Base-by-base conservation (phyloP, 1,284 basidiomycete genomes). In the Trichosporon faecale region DNA sequence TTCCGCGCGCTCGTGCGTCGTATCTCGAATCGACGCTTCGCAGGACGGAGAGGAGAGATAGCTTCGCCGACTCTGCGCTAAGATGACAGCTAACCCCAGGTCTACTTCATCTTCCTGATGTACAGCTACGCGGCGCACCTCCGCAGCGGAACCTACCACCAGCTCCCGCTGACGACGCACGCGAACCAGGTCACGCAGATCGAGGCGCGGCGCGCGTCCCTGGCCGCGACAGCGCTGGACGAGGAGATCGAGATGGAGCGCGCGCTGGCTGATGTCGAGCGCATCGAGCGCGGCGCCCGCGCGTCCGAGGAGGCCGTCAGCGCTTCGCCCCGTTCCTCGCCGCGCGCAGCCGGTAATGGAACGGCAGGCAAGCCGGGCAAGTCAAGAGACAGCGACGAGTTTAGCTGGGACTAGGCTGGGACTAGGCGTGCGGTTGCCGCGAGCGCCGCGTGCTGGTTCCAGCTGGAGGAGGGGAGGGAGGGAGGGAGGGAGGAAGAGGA, bases 91-190 rank as follows among this genome's bases (percentile, higher is more conserved):
- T 66, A 18, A 66, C 64, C 14, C 11, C 74, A 98, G 95, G 86
- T 97, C 74, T 99, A 98, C 86, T 95, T 98, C 83, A 91, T 92
- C 46, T 84, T 93, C 35, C 84, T 96, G 46, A 85, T 99, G 40
- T 99, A 98, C 83, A 98, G 96, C 11, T 98, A 94, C 82, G 95
- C 95, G 2, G 86, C 90, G 1, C 96, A 98, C 82, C 89, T 99
- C 63, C 91, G 95, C 46, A 91, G 91, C 78, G 93, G 93, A 64
- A 92, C 94, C 14, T 98, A 97, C 81, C 91, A 92, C 76, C 86
- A 90, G 18, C 89, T 98, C 57, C 91, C 93, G 3, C 86, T 87
- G 23, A 85, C 86, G 3, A 75, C 76, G 60, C 74, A 68, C 65
- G 74, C 67, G n/a, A 35, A 68, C 64, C 57, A 61, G 14, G 57